phyloP scores from a whole-genome alignment of 371 early-diverging fungal genomes.

The Mortierella sp. region DNA sequence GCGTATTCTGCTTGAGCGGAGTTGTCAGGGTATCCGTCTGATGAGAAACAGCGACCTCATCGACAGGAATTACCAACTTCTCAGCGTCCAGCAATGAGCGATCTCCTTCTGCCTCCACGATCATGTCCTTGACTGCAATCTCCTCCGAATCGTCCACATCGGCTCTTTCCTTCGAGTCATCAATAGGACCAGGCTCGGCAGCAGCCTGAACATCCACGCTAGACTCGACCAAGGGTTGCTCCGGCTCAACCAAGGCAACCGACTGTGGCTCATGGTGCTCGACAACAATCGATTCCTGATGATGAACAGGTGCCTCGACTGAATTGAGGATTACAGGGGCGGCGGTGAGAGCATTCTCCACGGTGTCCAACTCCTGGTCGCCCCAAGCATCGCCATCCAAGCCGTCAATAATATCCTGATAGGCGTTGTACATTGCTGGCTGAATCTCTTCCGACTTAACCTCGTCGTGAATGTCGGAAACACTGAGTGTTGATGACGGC shows the following conservation, averaged over 20 bases:
- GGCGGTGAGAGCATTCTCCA: no score
- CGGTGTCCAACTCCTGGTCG: not conserved
- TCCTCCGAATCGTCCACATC: not conserved
- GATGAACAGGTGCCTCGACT: not conserved
- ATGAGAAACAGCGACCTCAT: not conserved
- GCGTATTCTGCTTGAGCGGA: not conserved
- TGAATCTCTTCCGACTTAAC: not conserved
- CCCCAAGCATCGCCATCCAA: slow-evolving; percentile 8
- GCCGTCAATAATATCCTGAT: not conserved
- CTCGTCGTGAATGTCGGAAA: not conserved
- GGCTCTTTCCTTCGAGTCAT: not conserved
- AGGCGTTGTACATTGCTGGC: not conserved
- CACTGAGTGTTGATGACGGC: not conserved
- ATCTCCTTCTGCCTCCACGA: not conserved
- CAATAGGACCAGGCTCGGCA: not conserved
- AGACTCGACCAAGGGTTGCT: not conserved
- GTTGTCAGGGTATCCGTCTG: not conserved
- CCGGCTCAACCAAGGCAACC: not conserved
- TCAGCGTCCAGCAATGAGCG: not conserved
- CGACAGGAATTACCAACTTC: not conserved
- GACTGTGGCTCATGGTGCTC: not conserved
- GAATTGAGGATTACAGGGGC: not conserved
- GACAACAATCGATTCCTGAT: not conserved
- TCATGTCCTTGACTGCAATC: not conserved
- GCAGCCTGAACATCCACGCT: not conserved